Conservation (phyloP, 2,329 filamentous ascomycete species). For the Diaporthe sp. region DNA sequence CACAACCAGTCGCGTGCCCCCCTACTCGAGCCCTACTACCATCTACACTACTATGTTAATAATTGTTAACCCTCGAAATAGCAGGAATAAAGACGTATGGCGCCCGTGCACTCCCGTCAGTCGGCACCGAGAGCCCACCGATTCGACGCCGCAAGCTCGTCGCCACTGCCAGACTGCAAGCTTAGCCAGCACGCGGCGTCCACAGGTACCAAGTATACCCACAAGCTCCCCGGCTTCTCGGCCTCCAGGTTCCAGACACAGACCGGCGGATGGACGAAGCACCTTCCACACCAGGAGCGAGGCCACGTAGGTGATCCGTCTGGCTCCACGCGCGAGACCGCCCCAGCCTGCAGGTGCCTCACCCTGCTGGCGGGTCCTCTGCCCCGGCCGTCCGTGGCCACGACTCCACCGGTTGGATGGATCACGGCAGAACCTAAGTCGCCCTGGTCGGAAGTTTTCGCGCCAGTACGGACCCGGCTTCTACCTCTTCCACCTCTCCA, state of each 20-base stretch:
- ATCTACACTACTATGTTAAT: neutral
- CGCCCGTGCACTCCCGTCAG: neutral
- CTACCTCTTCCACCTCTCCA: neutral
- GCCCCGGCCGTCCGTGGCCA: conserved; percentile 1
- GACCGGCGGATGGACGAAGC: neutral
- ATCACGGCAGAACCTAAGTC: conserved; percentile 1
- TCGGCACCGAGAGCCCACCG: neutral
- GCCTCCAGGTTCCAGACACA: neutral
- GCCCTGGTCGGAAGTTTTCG: conserved; percentile 20
- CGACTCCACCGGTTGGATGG: neutral
- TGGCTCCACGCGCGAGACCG: conserved; percentile 15
- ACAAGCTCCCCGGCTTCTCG: neutral
- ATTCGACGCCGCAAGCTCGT: neutral
- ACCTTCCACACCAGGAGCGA: conserved; percentile 3
- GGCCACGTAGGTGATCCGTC: conserved; percentile 22
- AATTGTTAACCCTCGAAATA: neutral
- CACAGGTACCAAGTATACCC: too few species aligned
- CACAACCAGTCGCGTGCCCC: neutral
- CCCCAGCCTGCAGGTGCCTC: conserved; percentile 10
- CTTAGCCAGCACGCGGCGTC: neutral
- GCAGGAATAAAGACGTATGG: neutral
- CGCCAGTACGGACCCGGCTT: conserved; percentile 25
- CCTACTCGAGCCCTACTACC: too few species aligned
- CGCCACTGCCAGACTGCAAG: neutral
- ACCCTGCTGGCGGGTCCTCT: conserved; percentile 4